Conservation (phyloP, 2,329 filamentous ascomycete species). For the Neoscytalidium dimidiatum region DNA sequence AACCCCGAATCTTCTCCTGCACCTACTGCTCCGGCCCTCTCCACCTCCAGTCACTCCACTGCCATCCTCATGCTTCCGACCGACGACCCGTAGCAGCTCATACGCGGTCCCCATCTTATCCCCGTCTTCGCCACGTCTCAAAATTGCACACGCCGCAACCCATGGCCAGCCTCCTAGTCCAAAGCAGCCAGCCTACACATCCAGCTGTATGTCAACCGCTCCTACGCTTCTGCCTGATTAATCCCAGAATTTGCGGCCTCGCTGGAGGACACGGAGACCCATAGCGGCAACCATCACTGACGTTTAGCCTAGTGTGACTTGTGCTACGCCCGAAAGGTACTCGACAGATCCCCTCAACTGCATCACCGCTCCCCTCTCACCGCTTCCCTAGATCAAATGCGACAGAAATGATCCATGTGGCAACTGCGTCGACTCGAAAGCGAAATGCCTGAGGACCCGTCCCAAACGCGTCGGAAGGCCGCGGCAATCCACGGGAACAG, state of each 20-base stretch:
- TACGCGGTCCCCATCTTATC: neutral
- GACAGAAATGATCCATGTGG: conserved; percentile 36
- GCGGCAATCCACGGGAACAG: neutral
- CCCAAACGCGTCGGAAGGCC: conserved; percentile 13
- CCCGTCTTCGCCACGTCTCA: neutral
- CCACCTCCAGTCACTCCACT: no score
- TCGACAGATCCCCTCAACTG: neutral
- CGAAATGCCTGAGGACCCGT: conserved; percentile 33
- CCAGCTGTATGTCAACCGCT: neutral
- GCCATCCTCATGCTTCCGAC: no score
- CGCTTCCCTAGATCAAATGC: conserved; percentile 33
- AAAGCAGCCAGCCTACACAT: conserved; percentile 3
- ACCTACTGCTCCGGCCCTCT: neutral
- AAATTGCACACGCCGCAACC: neutral
- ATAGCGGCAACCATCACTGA: neutral
- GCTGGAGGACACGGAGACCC: neutral
- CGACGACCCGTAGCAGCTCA: neutral
- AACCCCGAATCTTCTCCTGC: neutral
- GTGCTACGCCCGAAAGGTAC: conserved; percentile 18
- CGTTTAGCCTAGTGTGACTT: neutral
- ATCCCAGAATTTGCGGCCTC: no score
- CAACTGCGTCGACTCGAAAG: conserved; percentile 30
- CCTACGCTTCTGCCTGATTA: no score
- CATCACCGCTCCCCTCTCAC: neutral
- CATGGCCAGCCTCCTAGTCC: neutral